Evolutionary conservation across 1,284 basidiomycete genomes (phyloP).

Genomic region (Ganoderma multipileum): DNA sequence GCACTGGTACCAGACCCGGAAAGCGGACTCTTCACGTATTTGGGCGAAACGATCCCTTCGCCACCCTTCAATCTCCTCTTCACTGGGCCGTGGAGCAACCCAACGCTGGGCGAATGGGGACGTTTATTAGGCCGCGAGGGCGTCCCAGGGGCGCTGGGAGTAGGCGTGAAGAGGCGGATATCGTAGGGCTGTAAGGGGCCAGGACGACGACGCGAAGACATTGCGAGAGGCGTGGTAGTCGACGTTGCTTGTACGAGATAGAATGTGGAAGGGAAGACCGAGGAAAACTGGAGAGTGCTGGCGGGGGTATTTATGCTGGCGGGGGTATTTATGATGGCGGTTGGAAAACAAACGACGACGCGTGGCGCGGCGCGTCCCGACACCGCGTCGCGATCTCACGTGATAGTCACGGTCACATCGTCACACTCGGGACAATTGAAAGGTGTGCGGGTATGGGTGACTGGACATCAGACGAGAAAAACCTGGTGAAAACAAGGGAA

Average conservation of each 20-base stretch:
- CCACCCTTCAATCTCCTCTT: conserved; percentile 72
- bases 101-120: conserved; percentile 57
- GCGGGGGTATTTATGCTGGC: conserved; percentile 28
- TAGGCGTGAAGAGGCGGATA: conserved; percentile 58
- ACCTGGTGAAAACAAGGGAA: neutral
- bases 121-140: conserved; percentile 51
- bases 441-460: neutral
- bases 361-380: conserved; percentile 14
- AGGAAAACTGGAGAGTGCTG: conserved; percentile 2
- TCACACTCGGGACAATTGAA: conserved; percentile 21
- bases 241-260: conserved; percentile 12
- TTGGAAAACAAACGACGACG: conserved; percentile 29
- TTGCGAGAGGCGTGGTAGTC: conserved; percentile 11
- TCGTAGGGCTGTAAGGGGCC: conserved; percentile 44
- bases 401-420: conserved; percentile 15
- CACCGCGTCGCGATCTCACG: conserved; percentile 25
- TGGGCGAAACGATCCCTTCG: conserved; percentile 56
- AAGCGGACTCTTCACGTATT: conserved; percentile 46
- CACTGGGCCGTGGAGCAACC: conserved; percentile 60
- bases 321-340: conserved; percentile 29
- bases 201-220: conserved; percentile 18
- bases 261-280: conserved; percentile 18
- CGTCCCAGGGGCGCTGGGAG: conserved; percentile 21
- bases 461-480: conserved; percentile 7
- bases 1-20: conserved; percentile 34